phyloP scores from a whole-genome alignment of 78 protist genomes.

The Dictyostelium intermedium region DNA sequence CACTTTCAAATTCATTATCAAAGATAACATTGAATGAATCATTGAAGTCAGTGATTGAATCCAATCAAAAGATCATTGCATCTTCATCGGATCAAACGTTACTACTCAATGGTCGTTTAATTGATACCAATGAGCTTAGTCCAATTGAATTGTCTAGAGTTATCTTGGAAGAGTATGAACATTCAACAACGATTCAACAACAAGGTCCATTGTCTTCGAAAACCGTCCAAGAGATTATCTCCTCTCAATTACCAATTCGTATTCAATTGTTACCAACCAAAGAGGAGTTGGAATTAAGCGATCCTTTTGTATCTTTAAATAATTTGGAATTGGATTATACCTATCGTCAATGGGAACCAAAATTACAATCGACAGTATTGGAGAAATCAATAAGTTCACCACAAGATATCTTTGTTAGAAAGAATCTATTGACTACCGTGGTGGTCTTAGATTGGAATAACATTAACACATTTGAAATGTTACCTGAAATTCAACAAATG shows the following conservation, averaged over 20 bases:
- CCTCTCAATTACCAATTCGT: neutral
- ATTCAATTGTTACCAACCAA: slow-evolving; percentile 29
- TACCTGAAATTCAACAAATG: neutral
- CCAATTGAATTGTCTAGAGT: neutral
- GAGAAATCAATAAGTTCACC: neutral
- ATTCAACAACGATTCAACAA: neutral
- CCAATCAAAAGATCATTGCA: slow-evolving; percentile 20
- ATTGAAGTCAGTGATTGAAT: neutral
- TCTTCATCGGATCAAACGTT: neutral
- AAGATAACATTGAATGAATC: slow-evolving; percentile 32
- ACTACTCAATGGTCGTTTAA: slow-evolving; percentile 20
- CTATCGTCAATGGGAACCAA: slow-evolving; percentile 20
- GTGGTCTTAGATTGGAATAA: slow-evolving; percentile 10
- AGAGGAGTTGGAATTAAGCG: neutral
- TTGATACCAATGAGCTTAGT: neutral
- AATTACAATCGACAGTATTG: neutral
- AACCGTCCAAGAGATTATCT: neutral
- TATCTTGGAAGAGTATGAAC: neutral
- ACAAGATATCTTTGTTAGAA: neutral
- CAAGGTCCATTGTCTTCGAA: neutral
- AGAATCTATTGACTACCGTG: slow-evolving; percentile 23
- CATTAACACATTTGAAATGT: neutral
- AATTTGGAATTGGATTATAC: slow-evolving; percentile 15
- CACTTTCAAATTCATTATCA: slow-evolving; percentile 12
- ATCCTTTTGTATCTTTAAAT: neutral